Evolutionary conservation across 805 yeast genomes (phyloP).

Genomic region (Metschnikowia lunata): DNA sequence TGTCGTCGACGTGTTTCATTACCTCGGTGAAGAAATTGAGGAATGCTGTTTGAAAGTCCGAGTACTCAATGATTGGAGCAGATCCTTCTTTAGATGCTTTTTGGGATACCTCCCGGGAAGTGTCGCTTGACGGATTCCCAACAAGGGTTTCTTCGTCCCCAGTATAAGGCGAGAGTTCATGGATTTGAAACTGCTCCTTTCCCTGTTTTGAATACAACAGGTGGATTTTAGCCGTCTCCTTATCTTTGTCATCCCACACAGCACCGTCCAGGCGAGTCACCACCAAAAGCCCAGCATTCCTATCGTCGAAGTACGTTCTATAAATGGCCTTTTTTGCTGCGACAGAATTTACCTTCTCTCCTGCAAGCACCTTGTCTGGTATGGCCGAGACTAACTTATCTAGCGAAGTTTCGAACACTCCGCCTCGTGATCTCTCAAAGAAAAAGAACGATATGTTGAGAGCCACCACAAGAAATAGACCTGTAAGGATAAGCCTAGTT

Average conservation of each 20-base stretch:
- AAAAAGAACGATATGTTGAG: constrained; percentile 5
- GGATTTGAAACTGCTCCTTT: not conserved
- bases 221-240: constrained; percentile 6
- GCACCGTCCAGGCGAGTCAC: constrained; percentile 6
- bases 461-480: constrained; percentile 4
- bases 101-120: not conserved
- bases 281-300: constrained; percentile 11
- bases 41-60: constrained; percentile 17
- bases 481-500: constrained; percentile 2
- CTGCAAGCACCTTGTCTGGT: not conserved
- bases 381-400: constrained; percentile 1
- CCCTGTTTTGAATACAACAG: not conserved
- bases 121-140: not conserved
- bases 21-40: constrained; percentile 20
- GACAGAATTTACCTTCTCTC: not conserved
- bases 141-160: not conserved
- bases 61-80: not conserved
- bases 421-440: constrained; percentile 1
- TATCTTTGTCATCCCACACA: constrained; percentile 7
- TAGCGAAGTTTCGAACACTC: constrained; percentile 6
- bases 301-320: constrained; percentile 12
- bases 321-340: constrained; percentile 2
- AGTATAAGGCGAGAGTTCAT: constrained; percentile 5
- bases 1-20: constrained; percentile 16
- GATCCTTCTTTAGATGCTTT: not conserved